Evolutionary conservation across 106 monocot species (phyloP), one percentile per base, ranked within the genome.

Genomic region (Narthecium ossifragum): DNA sequence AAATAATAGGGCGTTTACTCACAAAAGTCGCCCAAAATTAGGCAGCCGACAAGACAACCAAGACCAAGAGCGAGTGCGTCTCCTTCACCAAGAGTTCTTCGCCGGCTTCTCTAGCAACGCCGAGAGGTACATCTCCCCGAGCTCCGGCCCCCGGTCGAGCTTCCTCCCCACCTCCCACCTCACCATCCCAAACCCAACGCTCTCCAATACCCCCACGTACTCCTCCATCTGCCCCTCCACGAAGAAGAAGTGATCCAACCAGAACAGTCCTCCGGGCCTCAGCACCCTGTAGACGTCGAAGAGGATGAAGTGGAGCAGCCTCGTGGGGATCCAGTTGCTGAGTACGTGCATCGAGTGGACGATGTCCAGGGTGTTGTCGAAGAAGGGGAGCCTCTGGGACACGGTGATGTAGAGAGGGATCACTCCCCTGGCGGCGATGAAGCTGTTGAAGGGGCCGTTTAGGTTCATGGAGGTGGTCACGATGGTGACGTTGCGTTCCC

Each of bases 241-340:
- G n/a, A n/a, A n/a, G n/a, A 78, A 78, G 63, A 78, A 78, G 34
- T 78, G 78, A 21, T 78, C 78, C 47, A 78, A n/a, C 78, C 78
- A 78, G 27, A 78, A 78, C 27, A 72, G 23, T 0, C 78, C 78
- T 11, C 78, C 78, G 8, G 78, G 72, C 51, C 78, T 51, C n/a
- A n/a, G n/a, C n/a, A n/a, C n/a, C n/a, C n/a, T n/a, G n/a, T n/a
- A n/a, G n/a, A n/a, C n/a, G n/a, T 75, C 80, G 55, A 80, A 80
- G 61, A 80, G 70, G 10, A 75, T n/a, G 83, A 28, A n/a, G n/a
- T n/a, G n/a, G n/a, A n/a, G n/a, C n/a, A n/a, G n/a, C n/a, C n/a
- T n/a, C n/a, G n/a, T n/a, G n/a, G n/a, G n/a, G n/a, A n/a, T n/a
- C n/a, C n/a, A n/a, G n/a, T n/a, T n/a, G n/a, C n/a, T n/a, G n/a